These are phyloP conservation scores for Pythium pyrilobum DNA, from an alignment of 352 stramenopile genomes.

Conservation along the genomic window DNA sequence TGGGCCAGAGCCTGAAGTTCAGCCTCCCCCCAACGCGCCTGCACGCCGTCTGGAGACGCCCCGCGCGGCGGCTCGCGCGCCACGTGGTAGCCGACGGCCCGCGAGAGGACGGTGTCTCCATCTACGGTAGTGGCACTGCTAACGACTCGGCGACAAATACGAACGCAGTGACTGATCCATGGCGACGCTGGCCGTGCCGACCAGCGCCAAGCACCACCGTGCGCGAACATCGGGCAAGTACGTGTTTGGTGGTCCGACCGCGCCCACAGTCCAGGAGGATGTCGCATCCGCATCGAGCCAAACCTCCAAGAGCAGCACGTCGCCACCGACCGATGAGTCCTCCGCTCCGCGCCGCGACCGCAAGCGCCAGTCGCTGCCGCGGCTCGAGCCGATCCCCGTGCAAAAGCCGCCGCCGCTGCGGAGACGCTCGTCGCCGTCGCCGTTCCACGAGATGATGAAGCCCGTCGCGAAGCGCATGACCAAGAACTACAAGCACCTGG, in stretches of 20 bases:
- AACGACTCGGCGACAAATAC: too few relatives aligned
- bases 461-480: slow-evolving; percentile 20
- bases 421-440: background rate
- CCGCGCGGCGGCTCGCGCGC: too few relatives aligned
- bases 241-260: background rate
- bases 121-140: too few relatives aligned
- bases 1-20: too few relatives aligned
- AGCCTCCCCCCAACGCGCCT: too few relatives aligned
- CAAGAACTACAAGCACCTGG: slow-evolving; percentile 55
- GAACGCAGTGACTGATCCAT: too few relatives aligned
- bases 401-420: background rate
- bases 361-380: slow-evolving; percentile 4
- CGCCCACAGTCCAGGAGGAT: too few relatives aligned
- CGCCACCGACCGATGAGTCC: background rate
- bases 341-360: background rate
- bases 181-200: background rate
- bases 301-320: background rate
- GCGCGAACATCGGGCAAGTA: background rate
- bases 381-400: background rate
- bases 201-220: background rate
- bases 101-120: too few relatives aligned
- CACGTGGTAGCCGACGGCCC: too few relatives aligned
- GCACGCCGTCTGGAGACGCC: too few relatives aligned
- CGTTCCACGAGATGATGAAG: background rate
- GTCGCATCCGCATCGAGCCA: background rate